Conservation (phyloP, 768 basidiomycete genomes). For the Boletus tomentosulus region DNA sequence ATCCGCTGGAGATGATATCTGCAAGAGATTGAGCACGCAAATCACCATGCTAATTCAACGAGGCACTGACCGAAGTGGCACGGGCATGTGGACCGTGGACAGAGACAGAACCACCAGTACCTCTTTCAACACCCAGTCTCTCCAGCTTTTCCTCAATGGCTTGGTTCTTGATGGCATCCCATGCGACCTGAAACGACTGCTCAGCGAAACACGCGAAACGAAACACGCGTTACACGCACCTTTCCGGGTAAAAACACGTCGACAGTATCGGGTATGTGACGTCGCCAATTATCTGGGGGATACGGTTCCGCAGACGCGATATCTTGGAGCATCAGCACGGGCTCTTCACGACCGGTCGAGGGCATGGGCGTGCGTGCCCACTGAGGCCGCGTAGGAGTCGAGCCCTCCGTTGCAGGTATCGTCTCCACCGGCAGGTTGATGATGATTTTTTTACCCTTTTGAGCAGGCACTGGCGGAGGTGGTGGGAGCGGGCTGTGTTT, state of each 20-base stretch:
- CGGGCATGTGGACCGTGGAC: constrained; percentile 76
- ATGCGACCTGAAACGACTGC: constrained; percentile 48
- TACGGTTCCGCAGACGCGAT: constrained; percentile 48
- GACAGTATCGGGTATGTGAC: constrained; percentile 56
- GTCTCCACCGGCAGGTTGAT: constrained; percentile 78
- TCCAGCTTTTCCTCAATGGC: constrained; percentile 80
- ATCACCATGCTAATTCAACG: constrained; percentile 18
- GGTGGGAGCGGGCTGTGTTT: constrained; percentile 66
- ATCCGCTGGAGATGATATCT: constrained; percentile 92
- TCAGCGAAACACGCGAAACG: constrained; percentile 5
- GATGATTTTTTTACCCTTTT: constrained; percentile 60
- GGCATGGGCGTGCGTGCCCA: constrained; percentile 64
- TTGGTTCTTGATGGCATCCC: constrained; percentile 67
- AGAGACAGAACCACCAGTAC: constrained; percentile 46
- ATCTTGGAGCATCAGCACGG: constrained; percentile 28
- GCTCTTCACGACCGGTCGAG: constrained; percentile 32
- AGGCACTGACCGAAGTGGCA: constrained; percentile 70
- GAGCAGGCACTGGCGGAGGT: constrained; percentile 27
- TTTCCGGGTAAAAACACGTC: constrained; percentile 83
- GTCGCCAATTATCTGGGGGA: constrained; percentile 63
- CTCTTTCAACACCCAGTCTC: constrained; percentile 73
- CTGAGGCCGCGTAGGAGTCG: constrained; percentile 39
- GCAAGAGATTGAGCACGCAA: constrained; percentile 6
- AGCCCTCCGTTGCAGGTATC: constrained; percentile 32
- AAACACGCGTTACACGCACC: constrained; percentile 38